These are phyloP conservation scores for Zopfia rhizophila DNA, from an alignment of 2,329 filamentous ascomycete species.

Conservation along the genomic window DNA sequence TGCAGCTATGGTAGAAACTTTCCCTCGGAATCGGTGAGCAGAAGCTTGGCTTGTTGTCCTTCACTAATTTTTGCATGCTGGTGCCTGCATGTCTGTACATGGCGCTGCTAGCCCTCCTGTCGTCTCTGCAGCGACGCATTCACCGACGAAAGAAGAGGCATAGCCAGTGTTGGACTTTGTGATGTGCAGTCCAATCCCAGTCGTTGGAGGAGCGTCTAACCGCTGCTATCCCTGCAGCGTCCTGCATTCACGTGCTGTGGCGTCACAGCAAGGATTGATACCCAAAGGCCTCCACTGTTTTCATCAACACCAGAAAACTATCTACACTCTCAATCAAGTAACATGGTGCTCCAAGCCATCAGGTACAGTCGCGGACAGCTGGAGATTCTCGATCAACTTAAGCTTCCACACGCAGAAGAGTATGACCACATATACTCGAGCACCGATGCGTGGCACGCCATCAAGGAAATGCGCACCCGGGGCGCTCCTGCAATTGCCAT, in stretches of 20 bases:
- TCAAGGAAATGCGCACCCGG: conserved; percentile 80
- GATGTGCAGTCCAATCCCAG: too few species aligned
- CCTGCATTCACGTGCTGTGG: conserved; percentile 25
- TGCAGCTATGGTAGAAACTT: too few species aligned
- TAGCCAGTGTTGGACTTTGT: too few species aligned
- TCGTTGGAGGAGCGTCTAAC: too few species aligned
- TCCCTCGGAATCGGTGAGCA: too few species aligned
- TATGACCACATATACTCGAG: conserved; percentile 78
- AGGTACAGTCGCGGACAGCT: conserved; percentile 77
- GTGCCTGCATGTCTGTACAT: too few species aligned
- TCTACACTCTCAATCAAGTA: conserved; percentile 15
- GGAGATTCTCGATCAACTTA: conserved; percentile 84
- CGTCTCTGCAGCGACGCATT: too few species aligned
- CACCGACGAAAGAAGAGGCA: too few species aligned
- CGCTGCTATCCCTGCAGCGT: conserved; percentile 25
- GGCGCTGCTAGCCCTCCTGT: too few species aligned
- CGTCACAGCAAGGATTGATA: conserved; percentile 21
- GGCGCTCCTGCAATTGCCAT: conserved; percentile 97
- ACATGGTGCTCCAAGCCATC: conserved; percentile 77
- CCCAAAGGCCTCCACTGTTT: conserved; percentile 19
- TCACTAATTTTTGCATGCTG: too few species aligned
- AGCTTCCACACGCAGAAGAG: conserved; percentile 80
- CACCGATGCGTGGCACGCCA: conserved; percentile 83
- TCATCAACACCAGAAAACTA: conserved; percentile 8
- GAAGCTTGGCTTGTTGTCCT: too few species aligned